Percentiles rank a stretch among this genome's conserved stretches.
phyloP scores from a whole-genome alignment of 768 basidiomycete genomes.

The Lentinula sp. region DNA sequence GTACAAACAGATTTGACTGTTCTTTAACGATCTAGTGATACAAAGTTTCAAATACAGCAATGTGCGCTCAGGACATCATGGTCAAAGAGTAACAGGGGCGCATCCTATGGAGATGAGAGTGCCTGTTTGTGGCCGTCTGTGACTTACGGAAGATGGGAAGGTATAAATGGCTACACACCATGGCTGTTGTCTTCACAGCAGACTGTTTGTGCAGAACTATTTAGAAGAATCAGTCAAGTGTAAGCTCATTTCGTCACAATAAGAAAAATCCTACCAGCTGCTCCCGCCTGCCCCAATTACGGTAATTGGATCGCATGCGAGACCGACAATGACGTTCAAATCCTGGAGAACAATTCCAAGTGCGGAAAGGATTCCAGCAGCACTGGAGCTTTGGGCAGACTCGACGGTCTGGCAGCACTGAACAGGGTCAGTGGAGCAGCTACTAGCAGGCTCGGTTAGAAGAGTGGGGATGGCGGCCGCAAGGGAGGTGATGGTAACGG shows the following conservation, averaged over 20 bases:
- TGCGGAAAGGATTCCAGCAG: background rate
- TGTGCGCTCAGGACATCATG: background rate
- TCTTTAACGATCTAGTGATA: no score
- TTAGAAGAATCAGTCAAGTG: background rate
- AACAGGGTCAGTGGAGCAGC: slow-evolving; percentile 12
- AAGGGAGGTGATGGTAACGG: slow-evolving; percentile 10
- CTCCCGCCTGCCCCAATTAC: background rate
- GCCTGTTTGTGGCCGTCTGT: no score
- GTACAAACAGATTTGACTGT: no score
- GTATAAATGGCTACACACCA: background rate
- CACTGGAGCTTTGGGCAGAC: background rate
- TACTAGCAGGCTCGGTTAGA: slow-evolving; percentile 3
- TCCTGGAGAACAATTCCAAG: background rate
- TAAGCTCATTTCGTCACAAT: background rate
- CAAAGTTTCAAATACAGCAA: background rate
- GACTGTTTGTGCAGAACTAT: background rate
- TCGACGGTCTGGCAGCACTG: slow-evolving; percentile 13
- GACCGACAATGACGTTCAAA: background rate
- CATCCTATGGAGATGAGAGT: background rate
- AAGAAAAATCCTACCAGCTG: background rate
- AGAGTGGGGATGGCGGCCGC: slow-evolving; percentile 12
- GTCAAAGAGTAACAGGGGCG: background rate
- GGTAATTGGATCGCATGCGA: background rate
- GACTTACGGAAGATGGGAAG: background rate
- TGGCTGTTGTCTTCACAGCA: background rate